Evolutionary conservation across 2,329 filamentous ascomycete genomes (phyloP).

Genomic region (Orbilia ellipsospora): DNA sequence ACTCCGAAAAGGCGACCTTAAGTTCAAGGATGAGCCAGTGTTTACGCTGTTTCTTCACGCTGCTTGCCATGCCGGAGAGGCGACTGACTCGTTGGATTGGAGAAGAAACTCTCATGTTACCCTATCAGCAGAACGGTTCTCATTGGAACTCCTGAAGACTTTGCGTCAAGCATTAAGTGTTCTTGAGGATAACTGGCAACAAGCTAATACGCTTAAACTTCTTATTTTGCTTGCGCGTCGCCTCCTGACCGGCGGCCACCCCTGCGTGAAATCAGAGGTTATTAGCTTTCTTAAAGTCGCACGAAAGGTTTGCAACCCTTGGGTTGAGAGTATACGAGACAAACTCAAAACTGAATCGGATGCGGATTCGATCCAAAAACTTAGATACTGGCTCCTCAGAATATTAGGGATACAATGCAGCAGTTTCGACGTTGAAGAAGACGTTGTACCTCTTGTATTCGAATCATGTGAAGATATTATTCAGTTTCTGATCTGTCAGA

Average conservation of each 20-base stretch:
- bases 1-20: conserved; percentile 65
- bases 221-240: conserved; percentile 53
- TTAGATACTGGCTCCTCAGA: conserved; percentile 22
- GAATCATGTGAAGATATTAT: not conserved
- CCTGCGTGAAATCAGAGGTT: conserved; percentile 1
- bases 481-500: conserved; percentile 17
- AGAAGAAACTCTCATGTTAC: conserved; percentile 17
- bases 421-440: conserved; percentile 20
- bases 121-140: conserved; percentile 21
- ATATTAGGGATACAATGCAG: conserved; percentile 21
- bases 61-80: conserved; percentile 66
- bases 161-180: conserved; percentile 58
- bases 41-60: conserved; percentile 66
- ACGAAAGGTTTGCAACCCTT: conserved; percentile 26
- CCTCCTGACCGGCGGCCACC: conserved; percentile 31
- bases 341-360: conserved; percentile 10
- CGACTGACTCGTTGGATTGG: not conserved
- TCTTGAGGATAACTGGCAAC: conserved; percentile 68
- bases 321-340: conserved; percentile 11
- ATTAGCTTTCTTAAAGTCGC: conserved; percentile 45
- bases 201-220: conserved; percentile 46
- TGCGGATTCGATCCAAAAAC: not conserved
- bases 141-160: conserved; percentile 2
- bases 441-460: not conserved
- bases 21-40: conserved; percentile 67